phyloP scores from a whole-genome alignment of 148 eudicot genomes.

The Camellia granthamiana region DNA sequence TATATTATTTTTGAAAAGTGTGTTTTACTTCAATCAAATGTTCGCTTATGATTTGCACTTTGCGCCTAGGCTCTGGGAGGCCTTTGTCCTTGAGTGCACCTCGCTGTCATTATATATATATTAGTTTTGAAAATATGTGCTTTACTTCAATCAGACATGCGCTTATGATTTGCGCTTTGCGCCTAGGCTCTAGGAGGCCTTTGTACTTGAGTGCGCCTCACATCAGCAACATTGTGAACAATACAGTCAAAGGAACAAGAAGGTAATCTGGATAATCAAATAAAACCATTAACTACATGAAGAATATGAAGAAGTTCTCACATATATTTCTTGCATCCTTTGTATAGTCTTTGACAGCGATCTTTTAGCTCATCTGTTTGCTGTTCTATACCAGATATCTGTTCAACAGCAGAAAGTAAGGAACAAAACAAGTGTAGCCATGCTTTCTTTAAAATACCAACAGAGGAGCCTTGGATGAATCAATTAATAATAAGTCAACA shows the following conservation, averaged over 20 bases:
- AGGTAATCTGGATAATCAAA: neutral
- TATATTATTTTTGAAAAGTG: neutral
- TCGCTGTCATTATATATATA: no score
- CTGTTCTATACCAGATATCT: constrained; percentile 58
- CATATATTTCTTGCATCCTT: constrained; percentile 75
- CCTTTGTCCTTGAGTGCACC: no score
- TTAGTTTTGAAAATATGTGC: no score
- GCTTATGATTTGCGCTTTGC: no score
- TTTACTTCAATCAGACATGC: no score
- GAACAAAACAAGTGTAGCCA: neutral
- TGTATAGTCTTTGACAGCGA: constrained; percentile 78
- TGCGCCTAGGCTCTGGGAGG: no score
- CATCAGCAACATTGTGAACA: neutral
- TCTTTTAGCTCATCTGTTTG: constrained; percentile 71
- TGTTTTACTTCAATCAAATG: neutral
- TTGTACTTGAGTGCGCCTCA: no score
- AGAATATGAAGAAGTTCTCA: constrained; percentile 34
- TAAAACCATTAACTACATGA: neutral
- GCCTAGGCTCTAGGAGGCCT: no score
- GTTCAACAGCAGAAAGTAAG: constrained; percentile 9
- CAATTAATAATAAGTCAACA: neutral
- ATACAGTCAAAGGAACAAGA: neutral
- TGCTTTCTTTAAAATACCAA: neutral
- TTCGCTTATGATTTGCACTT: no score
- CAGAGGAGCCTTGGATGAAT: constrained; percentile 11